Base-by-base conservation (phyloP, 2,329 filamentous ascomycete genomes). In the Scorias spongiosa region DNA sequence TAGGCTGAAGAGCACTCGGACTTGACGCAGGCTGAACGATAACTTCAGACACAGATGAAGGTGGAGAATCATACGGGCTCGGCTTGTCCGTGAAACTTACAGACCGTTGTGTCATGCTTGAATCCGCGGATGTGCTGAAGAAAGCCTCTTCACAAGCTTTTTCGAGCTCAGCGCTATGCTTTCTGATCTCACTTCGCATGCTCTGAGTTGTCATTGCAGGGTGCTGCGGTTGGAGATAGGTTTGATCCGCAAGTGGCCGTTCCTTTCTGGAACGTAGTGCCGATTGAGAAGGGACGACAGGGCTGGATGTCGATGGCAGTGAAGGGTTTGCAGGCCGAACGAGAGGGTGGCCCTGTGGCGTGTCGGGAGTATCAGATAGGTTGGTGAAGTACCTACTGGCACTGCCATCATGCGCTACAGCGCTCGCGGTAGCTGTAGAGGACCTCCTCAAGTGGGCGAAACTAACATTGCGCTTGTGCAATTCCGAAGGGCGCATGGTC, bases 81-180 rank as follows among this genome's bases (percentile, higher is more conserved):
- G 59, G 58, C 45, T 59, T 65, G 8, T 62, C 63, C 6, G 66
- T 64, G 11, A 28, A 18, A 3, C 58, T 56, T 14, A 64, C 63
- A 20, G 53, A 52, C 15, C 46, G 46, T 1, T 69, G 71, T 2
- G 64, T 64, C 20, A 63, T 61, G 42, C 69, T 75, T 2, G 74
- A 72, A 39, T 68, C 68, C 17, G 72, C 62, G 1, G 71, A 80
- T 44, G 66, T 72, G 52, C 81, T 78, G 57, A 85, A 88, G 66
- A 96, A 95, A 1, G 88, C 88, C 55, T 91, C 84, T 56, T 96
- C 88, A 56, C 88, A 93, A 46, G 91, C 84, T 61, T 86, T 85
- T 41, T 86, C 85, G 48, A 95, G 79, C 54, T 86, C 86, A 54
- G 76, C 77, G 53, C 86, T 93, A 45, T 93, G 81, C 53, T 89